Conservation (phyloP, 164 flowering plant genomes). For the Berberis vulgaris region DNA sequence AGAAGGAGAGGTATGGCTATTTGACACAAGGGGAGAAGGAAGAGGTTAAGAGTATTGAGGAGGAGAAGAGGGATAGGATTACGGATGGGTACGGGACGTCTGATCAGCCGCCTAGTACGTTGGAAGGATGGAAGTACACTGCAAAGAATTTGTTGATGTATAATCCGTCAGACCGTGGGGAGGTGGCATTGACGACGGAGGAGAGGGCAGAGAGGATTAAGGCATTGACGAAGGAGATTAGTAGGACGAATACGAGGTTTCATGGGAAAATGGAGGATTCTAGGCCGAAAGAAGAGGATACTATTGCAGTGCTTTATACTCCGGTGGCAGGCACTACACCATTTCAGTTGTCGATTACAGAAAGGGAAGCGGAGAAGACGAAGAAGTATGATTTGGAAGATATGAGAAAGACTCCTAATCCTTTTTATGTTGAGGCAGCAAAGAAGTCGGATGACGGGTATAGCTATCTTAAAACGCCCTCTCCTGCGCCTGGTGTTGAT, state of each 20-base stretch:
- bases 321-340: slow-evolving; percentile 78
- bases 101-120: slow-evolving; percentile 67
- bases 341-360: slow-evolving; percentile 24
- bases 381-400: slow-evolving; percentile 90
- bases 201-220: slow-evolving; percentile 58
- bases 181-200: slow-evolving; percentile 66
- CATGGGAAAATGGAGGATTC: slow-evolving; percentile 62
- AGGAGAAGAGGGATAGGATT: slow-evolving; percentile 47
- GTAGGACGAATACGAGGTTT: slow-evolving; percentile 49
- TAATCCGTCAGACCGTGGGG: slow-evolving; percentile 67
- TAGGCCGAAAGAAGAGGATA: slow-evolving; percentile 58
- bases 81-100: slow-evolving; percentile 95
- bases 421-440: slow-evolving; percentile 60
- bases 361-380: slow-evolving; percentile 48
- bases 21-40: slow-evolving; percentile 50
- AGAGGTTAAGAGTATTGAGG: slow-evolving; percentile 28
- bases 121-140: slow-evolving; percentile 80
- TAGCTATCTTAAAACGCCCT: slow-evolving; percentile 76
- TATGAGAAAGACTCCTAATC: slow-evolving; percentile 73
- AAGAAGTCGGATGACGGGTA: slow-evolving; percentile 77
- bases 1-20: slow-evolving; percentile 59
- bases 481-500: slow-evolving; percentile 88
- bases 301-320: slow-evolving; percentile 61
- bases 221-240: slow-evolving; percentile 71
- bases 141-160: slow-evolving; percentile 91